Evolutionary conservation across 495 filamentous ascomycete species (phyloP).

Genomic region (Sporormia fimetaria): DNA sequence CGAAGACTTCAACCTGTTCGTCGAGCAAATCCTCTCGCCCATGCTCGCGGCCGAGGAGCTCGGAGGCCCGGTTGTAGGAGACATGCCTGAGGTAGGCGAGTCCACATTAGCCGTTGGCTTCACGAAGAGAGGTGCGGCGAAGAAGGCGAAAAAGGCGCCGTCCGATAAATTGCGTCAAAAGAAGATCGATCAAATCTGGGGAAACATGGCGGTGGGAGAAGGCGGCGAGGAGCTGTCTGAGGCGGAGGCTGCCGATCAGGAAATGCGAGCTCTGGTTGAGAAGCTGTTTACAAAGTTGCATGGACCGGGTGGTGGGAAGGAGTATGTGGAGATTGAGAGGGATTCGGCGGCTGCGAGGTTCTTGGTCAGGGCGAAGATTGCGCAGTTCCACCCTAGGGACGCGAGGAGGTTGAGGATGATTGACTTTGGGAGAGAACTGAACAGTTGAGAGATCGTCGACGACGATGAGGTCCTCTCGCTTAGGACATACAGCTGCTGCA

Average conservation of each 20-base stretch:
- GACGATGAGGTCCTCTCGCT: too few relatives aligned
- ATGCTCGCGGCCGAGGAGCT: conserved; percentile 83
- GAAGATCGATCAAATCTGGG: conserved; percentile 66
- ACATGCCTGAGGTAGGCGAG: conserved; percentile 52
- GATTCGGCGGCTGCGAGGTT: conserved; percentile 79
- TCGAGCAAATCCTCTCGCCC: conserved; percentile 56
- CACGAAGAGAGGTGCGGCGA: conserved; percentile 57
- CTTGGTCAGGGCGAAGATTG: conserved; percentile 71
- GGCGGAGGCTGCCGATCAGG: conserved; percentile 50
- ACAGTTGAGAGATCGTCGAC: conserved; percentile 41
- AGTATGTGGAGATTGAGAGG: conserved; percentile 56
- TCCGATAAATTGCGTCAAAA: conserved; percentile 43
- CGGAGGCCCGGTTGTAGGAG: conserved; percentile 75
- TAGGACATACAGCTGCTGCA: too few relatives aligned
- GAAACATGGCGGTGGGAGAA: conserved; percentile 33
- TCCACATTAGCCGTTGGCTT: conserved; percentile 56
- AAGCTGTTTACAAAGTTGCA: conserved; percentile 48
- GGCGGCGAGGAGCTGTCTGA: conserved; percentile 40
- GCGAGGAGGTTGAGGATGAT: conserved; percentile 62
- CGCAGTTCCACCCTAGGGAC: conserved; percentile 77
- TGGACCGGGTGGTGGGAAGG: conserved; percentile 46
- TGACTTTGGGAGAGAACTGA: conserved; percentile 72
- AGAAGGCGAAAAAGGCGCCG: conserved; percentile 40
- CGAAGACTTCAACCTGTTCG: conserved; percentile 56
- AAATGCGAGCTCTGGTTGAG: conserved; percentile 57